A percentile compares a stretch with the other conserved stretches of the same genome.
Conservation (phyloP, 108 stramenopile species). For the Epithemia pelagica region DNA sequence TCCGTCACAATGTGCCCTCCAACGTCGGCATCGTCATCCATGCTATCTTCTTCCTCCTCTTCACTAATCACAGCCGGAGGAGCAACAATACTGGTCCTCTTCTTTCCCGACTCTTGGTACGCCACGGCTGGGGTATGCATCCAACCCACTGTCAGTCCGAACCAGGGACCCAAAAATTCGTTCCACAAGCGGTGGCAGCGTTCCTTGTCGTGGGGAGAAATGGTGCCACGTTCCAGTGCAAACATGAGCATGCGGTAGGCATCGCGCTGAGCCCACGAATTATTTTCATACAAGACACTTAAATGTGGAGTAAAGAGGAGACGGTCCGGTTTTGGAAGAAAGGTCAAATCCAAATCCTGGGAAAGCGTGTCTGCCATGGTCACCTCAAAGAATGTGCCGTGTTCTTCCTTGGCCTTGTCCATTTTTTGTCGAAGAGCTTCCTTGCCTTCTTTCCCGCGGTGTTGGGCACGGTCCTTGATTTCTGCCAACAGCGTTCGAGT, state of each 20-base stretch:
- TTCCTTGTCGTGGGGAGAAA: constrained; percentile 79
- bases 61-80: constrained; percentile 20
- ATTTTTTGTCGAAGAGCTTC: constrained; percentile 56
- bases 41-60: constrained; percentile 43
- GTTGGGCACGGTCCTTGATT: constrained; percentile 79
- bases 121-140: constrained; percentile 60
- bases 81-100: constrained; percentile 14
- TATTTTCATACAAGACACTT: constrained; percentile 63
- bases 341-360: constrained; percentile 57
- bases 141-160: constrained; percentile 66
- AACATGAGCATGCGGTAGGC: constrained; percentile 78
- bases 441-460: constrained; percentile 65
- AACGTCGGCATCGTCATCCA: constrained; percentile 43
- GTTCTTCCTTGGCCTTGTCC: constrained; percentile 85
- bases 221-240: constrained; percentile 73
- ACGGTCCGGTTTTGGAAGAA: constrained; percentile 63
- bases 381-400: constrained; percentile 74
- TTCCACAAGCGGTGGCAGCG: constrained; percentile 75
- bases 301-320: constrained; percentile 81
- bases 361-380: constrained; percentile 58
- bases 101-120: constrained; percentile 29
- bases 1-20: constrained; percentile 40
- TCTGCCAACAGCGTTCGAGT: constrained; percentile 77
- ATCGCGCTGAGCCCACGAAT: constrained; percentile 67
- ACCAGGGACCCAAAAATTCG: constrained; percentile 82